Evolutionary conservation across 1,284 basidiomycete species (phyloP).

Genomic region (Fistulinella staudtii): DNA sequence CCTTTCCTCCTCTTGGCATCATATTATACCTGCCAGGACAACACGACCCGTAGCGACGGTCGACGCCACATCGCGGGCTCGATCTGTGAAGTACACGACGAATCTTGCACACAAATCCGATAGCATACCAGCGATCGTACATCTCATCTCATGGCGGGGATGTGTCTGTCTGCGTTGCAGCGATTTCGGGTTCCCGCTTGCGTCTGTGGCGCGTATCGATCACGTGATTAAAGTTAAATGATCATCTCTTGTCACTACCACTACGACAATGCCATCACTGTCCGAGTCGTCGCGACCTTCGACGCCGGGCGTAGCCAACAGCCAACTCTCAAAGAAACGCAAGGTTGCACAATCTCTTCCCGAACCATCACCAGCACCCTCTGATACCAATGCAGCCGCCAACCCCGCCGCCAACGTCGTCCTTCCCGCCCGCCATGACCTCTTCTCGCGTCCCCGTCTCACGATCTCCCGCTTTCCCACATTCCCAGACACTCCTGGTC

Average conservation of each 20-base stretch:
- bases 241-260: neutral
- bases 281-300: conserved; percentile 37
- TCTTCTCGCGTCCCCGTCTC: conserved; percentile 61
- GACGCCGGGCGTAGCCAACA: conserved; percentile 27
- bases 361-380: conserved; percentile 45
- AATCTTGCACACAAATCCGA: neutral
- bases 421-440: conserved; percentile 58
- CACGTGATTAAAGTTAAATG: conserved; percentile 18
- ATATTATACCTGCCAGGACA: neutral
- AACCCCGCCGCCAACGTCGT: conserved; percentile 40
- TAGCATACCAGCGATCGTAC: too few species aligned
- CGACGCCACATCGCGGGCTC: neutral
- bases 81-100: neutral
- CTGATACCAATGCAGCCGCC: conserved; percentile 36
- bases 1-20: neutral
- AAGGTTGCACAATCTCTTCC: conserved; percentile 33
- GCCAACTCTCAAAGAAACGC: conserved; percentile 36
- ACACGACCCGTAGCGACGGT: neutral
- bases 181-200: too few species aligned
- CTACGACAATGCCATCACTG: conserved; percentile 11
- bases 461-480: conserved; percentile 67
- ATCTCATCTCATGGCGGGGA: too few species aligned
- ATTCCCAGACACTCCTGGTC: conserved; percentile 54
- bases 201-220: conserved; percentile 1
- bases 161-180: too few species aligned